These are phyloP conservation scores for Curvularia eragrostidis DNA, from an alignment of 2,329 filamentous ascomycete genomes.

Conservation along the genomic window DNA sequence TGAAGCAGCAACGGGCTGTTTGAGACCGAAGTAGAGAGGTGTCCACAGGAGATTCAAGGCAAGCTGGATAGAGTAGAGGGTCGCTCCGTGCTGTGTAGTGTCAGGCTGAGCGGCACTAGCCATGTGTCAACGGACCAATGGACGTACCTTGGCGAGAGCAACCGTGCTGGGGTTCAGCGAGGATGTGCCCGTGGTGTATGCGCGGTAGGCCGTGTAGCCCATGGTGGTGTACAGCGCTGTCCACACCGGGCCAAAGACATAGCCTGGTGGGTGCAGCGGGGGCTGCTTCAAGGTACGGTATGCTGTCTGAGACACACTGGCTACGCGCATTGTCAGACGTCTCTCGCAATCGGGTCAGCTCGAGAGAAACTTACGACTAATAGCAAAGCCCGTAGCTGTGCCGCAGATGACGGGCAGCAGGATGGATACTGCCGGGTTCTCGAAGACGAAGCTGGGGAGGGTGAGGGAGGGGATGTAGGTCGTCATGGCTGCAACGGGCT, in stretches of 20 bases:
- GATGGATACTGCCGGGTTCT: conserved; percentile 73
- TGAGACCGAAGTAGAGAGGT: conserved; percentile 86
- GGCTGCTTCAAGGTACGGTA: conserved; percentile 73
- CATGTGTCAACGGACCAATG: not conserved
- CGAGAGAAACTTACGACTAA: conserved; percentile 62
- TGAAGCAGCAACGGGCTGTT: conserved; percentile 75
- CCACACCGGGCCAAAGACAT: conserved; percentile 66
- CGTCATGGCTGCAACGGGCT: conserved; percentile 66
- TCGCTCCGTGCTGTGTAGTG: conserved; percentile 65
- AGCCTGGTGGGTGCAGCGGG: conserved; percentile 62
- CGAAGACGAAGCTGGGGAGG: conserved; percentile 73
- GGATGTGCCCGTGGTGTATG: conserved; percentile 68
- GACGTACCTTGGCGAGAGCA: conserved; percentile 61
- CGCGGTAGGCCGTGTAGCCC: conserved; percentile 88
- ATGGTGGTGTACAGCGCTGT: conserved; percentile 70
- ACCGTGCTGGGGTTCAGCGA: conserved; percentile 60
- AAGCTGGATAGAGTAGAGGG: conserved; percentile 85
- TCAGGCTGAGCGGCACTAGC: conserved; percentile 9
- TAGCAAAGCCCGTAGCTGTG: conserved; percentile 73
- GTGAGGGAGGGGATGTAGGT: conserved; percentile 80
- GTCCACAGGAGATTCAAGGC: conserved; percentile 88
- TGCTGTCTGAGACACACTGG: conserved; percentile 58
- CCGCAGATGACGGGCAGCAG: conserved; percentile 78
- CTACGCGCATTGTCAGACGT: conserved; percentile 12
- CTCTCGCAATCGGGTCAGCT: not conserved